Conservation (phyloP, 1,284 basidiomycete genomes). For the Cutaneotrichosporon curvatum region DNA sequence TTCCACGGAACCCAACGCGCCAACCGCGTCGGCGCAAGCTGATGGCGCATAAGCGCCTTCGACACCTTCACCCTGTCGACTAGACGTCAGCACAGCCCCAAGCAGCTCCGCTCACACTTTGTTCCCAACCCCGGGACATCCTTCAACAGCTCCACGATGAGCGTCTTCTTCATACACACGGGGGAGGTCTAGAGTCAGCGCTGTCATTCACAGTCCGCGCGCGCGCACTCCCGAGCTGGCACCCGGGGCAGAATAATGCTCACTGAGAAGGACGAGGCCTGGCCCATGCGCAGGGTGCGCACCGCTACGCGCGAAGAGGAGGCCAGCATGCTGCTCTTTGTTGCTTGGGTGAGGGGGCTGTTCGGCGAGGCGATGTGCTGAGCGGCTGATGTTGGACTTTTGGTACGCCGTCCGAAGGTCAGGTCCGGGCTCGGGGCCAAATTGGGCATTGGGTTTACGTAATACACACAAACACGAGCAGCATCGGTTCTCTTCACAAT, state of each 20-base stretch:
- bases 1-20: slow-evolving; percentile 31
- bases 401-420: no score
- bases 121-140: slow-evolving; percentile 31
- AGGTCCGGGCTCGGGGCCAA: no score
- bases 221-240: no score
- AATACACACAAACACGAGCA: no score
- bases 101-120: slow-evolving; percentile 7
- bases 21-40: slow-evolving; percentile 28
- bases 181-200: slow-evolving; percentile 21
- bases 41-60: slow-evolving; percentile 31
- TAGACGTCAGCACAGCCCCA: slow-evolving; percentile 26
- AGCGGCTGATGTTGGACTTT: no score
- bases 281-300: background rate
- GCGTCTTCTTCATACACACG: background rate
- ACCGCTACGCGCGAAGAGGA: background rate
- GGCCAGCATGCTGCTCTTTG: background rate
- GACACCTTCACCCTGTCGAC: slow-evolving; percentile 33
- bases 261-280: background rate
- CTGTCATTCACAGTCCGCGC: background rate
- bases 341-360: no score
- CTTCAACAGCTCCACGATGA: slow-evolving; percentile 33
- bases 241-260: background rate
- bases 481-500: no score
- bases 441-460: no score
- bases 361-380: no score